These are phyloP conservation scores for Sclerotinia borealis DNA, from an alignment of 2,329 filamentous ascomycete genomes.

Conservation along the genomic window DNA sequence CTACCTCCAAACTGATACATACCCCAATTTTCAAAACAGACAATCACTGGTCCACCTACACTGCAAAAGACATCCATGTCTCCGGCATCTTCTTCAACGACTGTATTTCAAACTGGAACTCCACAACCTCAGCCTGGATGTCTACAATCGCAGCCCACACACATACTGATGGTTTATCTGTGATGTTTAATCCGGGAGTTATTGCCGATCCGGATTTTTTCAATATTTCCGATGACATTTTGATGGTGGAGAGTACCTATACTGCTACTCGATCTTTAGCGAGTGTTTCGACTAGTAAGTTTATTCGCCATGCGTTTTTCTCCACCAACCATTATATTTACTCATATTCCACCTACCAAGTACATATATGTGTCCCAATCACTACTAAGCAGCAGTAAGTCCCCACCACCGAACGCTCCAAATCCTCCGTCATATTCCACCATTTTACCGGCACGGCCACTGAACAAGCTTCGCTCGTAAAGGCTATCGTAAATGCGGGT, in stretches of 20 bases:
- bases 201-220: background rate
- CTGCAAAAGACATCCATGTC: background rate
- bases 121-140: background rate
- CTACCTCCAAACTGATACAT: too few relatives aligned
- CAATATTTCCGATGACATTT: background rate
- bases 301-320: too few relatives aligned
- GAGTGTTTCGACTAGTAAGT: background rate
- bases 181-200: background rate
- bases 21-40: background rate
- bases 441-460: background rate
- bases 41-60: background rate
- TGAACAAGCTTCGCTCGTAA: background rate
- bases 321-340: background rate
- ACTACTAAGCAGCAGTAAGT: too few relatives aligned
- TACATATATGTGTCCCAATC: too few relatives aligned
- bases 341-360: too few relatives aligned
- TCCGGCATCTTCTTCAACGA: constrained; percentile 2
- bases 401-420: background rate
- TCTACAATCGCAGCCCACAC: background rate
- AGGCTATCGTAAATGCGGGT: background rate
- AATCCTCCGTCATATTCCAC: background rate
- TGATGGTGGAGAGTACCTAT: background rate
- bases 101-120: background rate
- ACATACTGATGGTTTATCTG: background rate
- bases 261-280: background rate